Evolutionary conservation across 2,329 filamentous ascomycete genomes (phyloP), one percentile per base, ranked within the genome.

Genomic region (Cadophora gregata): DNA sequence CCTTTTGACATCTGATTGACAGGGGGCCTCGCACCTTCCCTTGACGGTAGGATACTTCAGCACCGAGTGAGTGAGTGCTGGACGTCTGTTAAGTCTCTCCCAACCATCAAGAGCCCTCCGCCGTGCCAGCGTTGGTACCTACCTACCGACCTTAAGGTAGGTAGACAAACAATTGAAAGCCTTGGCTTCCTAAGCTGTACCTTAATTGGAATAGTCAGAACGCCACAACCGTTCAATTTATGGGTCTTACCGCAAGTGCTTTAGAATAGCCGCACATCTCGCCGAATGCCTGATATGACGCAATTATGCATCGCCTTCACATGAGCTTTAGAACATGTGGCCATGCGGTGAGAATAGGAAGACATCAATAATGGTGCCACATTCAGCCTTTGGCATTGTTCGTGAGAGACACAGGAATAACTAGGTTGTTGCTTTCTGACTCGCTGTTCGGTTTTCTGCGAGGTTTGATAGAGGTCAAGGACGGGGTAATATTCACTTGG

Each of bases 1-100:
- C n/a, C n/a, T 38, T 58, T 58, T 58, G 55, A 33, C 55, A 58
- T 58, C 55, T 38, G 55, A 58, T 58, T 38, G 55, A 42, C 53
- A 58, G 53, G 51, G 51, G 53, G 29, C 12, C 4, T 38, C 31
- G 31, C 53, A 58, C 8, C 31, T 58, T 58, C 21, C 27, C n/a
- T 42, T 36, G 9, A 8, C 33, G 9, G 14, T 14, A 3, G 7
- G 14, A 14, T 36, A 19, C 50, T n/a, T 53, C 50, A 31, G 24
- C 4, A 19, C 24, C 27, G n/a, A n/a, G n/a, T n/a, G n/a, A n/a
- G n/a, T n/a, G n/a, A n/a, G n/a, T n/a, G n/a, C n/a, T n/a, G n/a
- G n/a, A n/a, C n/a, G n/a, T n/a, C n/a, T n/a, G n/a, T n/a, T n/a
- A n/a, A n/a, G n/a, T n/a, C n/a, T n/a, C n/a, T n/a, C n/a, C n/a